Evolutionary conservation across 495 filamentous ascomycete species (phyloP), one percentile per base, ranked within the genome.

Genomic region (Cetradonia linearis): DNA sequence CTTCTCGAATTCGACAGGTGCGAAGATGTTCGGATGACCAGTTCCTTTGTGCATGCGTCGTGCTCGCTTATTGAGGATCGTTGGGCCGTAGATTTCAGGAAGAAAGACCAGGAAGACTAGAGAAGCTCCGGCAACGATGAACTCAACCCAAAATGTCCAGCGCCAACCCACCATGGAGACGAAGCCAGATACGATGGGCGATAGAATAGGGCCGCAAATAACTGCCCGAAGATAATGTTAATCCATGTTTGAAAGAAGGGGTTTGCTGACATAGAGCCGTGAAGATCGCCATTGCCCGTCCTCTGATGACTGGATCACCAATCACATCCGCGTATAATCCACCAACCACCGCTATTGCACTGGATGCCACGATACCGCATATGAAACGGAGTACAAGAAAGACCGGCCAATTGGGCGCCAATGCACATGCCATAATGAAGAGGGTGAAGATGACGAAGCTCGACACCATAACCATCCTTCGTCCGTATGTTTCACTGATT

Each of bases 321-420:
- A 81, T 86, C 8, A 89, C 75, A 71, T 93, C 88, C 0, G 88
- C 86, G 67, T 86, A 87, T 3, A 89, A 73, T 10, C 88, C 88
- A 0, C 86, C 83, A 18, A 87, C 79, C 9, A 90, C 78, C 5
- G 84, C 80, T 55, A 90, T 85, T 1, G 87, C 85, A 18, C 80
- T 79, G 34, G 81, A 81, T 10, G 83, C 87, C 66, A 75, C 81
- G 2, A 83, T 73, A 9, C 88, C 87, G 20, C 77, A 78, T 9
- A 90, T 69, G 0, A 85, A 72, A 1, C 88, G 78, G 64, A 93
- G 88, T 6, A 89, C 69, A 3, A 91, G 74, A 20, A 91, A 76
- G 0, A 76, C 71, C 0, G 81, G 66, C 80, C 84, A 91, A 47
- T 78, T 85, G 0, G 86, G 86, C 10, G 87, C 77, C 11, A 91